phyloP scores from a whole-genome alignment of 352 stramenopile species.

The Phytophthora sansomeana region DNA sequence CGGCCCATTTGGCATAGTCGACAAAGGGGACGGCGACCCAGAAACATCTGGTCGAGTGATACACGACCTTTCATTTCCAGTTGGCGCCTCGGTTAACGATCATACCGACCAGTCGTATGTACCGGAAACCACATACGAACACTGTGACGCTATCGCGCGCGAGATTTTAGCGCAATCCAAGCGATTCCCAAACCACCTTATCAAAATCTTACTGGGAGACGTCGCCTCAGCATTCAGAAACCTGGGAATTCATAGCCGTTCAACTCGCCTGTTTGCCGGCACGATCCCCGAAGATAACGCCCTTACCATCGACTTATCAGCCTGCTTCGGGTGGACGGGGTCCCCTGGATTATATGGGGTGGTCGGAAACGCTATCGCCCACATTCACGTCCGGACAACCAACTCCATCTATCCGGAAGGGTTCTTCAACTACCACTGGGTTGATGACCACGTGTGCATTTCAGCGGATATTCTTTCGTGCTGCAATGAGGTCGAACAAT shows the following conservation, averaged over 20 bases:
- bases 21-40: too few relatives aligned
- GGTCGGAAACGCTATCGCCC: too few relatives aligned
- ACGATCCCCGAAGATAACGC: neutral
- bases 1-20: too few relatives aligned
- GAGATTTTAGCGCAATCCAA: neutral
- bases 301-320: neutral
- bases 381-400: too few relatives aligned
- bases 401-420: too few relatives aligned
- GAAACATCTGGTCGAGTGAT: too few relatives aligned
- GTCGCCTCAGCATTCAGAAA: neutral
- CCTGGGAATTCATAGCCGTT: neutral
- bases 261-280: neutral
- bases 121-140: neutral
- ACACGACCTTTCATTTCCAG: too few relatives aligned
- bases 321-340: neutral
- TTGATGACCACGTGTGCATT: too few relatives aligned
- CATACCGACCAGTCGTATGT: neutral
- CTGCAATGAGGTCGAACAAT: too few relatives aligned
- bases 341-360: too few relatives aligned
- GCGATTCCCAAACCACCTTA: neutral
- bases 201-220: neutral
- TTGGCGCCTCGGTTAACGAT: neutral
- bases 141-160: neutral
- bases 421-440: too few relatives aligned
- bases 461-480: too few relatives aligned